These are phyloP conservation scores for Tolypocladium guangdongense DNA, from an alignment of 2,329 filamentous ascomycete species.

Conservation along the genomic window DNA sequence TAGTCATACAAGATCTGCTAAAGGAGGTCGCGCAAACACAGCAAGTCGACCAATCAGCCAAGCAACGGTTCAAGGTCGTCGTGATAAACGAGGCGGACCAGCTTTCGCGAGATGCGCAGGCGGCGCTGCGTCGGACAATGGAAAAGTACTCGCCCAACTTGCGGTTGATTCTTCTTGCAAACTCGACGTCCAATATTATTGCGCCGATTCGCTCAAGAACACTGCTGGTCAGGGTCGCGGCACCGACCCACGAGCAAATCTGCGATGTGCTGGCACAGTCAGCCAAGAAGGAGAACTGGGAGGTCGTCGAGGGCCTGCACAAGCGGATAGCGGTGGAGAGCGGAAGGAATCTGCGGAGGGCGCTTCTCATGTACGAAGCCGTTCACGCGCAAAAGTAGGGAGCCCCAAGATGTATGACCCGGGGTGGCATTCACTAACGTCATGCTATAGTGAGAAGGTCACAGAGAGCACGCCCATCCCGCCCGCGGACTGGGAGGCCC, in stretches of 20 bases:
- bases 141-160: slow-evolving; percentile 98
- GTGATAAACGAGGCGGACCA: slow-evolving; percentile 99
- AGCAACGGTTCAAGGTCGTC: slow-evolving; percentile 93
- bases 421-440: slow-evolving; percentile 15
- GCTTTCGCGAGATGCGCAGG: slow-evolving; percentile 86
- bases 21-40: slow-evolving; percentile 99
- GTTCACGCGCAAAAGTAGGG: slow-evolving; percentile 92
- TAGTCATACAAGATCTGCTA: slow-evolving; percentile 88
- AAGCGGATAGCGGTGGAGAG: slow-evolving; percentile 81
- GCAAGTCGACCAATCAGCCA: slow-evolving; percentile 88
- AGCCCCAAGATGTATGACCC: neutral
- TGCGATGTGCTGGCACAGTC: slow-evolving; percentile 59
- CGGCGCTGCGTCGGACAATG: slow-evolving; percentile 90
- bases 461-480: slow-evolving; percentile 81
- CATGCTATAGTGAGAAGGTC: slow-evolving; percentile 63
- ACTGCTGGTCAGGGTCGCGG: slow-evolving; percentile 81
- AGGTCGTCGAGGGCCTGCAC: slow-evolving; percentile 64
- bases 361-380: slow-evolving; percentile 92
- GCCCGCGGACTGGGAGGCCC: slow-evolving; percentile 91
- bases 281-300: slow-evolving; percentile 75
- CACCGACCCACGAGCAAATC: slow-evolving; percentile 79
- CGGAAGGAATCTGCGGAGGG: slow-evolving; percentile 78
- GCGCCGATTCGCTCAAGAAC: slow-evolving; percentile 93
- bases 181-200: slow-evolving; percentile 96
- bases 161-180: slow-evolving; percentile 81